Evolutionary conservation across 768 basidiomycete genomes (phyloP), one percentile per base, ranked within the genome.

Genomic region (Mycena leptocephala): DNA sequence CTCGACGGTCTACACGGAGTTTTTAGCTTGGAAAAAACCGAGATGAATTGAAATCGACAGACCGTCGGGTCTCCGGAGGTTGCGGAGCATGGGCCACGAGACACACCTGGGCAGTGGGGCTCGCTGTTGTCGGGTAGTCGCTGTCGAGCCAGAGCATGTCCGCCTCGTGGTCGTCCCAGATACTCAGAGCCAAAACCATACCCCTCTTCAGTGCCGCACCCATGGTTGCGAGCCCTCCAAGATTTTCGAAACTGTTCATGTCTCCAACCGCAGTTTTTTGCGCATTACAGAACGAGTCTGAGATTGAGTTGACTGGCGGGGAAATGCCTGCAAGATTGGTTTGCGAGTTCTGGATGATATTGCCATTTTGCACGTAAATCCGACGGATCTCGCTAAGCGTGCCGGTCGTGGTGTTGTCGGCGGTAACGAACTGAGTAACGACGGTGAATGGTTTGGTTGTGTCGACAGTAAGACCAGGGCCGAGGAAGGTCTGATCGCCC

Each of bases 211-310:
- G 81, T 13, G 88, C 80, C 64, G 75, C 78, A 26, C 82, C 80
- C 81, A 86, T 85, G 18, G 74, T 79, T n/a, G 80, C 76, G 41
- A 90, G 80, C 39, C 89, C 89, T 69, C 89, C 89, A 73, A 85
- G 83, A 62, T 76, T 69, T 58, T 78, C 79, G 84, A 89, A 90
- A 77, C 81, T 81, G 82, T 87, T 85, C 53, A 82, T 85, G 81
- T 90, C 88, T 33, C 86, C 87, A 82, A 90, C 88, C 18, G 82
- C 84, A 28, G 83, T 79, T 85, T 89, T 89, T 80, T 88, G 86
- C 59, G 80, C 83, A 39, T 76, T 80, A 82, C 86, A 88, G 83
- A 85, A 87, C 30, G 74, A 75, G 68, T 86, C 83, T 79, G 85
- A 86, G 84, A 89, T 85, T 43, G 84, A 86, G 83, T 87, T 74